A percentile compares a stretch with the other conserved stretches of the same genome.
Evolutionary conservation across 257 asterid genomes (phyloP).

Genomic region (Lantana camara): DNA sequence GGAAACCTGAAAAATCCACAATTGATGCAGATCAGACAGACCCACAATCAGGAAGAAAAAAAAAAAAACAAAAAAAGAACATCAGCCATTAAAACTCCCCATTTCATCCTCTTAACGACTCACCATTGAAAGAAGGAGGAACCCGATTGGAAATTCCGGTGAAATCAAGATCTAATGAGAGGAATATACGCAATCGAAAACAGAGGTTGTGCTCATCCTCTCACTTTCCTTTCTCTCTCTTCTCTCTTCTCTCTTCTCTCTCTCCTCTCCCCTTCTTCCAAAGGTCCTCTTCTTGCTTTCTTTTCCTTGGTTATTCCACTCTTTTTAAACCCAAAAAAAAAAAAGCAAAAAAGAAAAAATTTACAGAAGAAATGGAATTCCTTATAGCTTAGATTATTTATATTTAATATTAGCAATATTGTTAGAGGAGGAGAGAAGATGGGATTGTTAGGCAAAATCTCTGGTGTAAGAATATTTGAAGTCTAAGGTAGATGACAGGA

Average conservation of each 20-base stretch:
- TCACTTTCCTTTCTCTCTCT: slow-evolving; percentile 40
- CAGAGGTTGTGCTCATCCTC: slow-evolving; percentile 45
- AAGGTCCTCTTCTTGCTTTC: slow-evolving; percentile 51
- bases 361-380: slow-evolving; percentile 55
- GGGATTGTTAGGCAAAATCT: slow-evolving; percentile 41
- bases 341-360: slow-evolving; percentile 6
- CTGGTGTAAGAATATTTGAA: slow-evolving; percentile 58
- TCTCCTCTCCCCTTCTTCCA: slow-evolving; percentile 32
- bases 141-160: slow-evolving; percentile 30
- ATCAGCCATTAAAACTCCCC: slow-evolving; percentile 7
- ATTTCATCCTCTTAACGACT: background rate
- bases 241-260: slow-evolving; percentile 14
- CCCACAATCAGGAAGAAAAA: slow-evolving; percentile 10
- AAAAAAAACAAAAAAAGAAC: background rate
- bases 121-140: slow-evolving; percentile 35
- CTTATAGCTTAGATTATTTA: slow-evolving; percentile 40
- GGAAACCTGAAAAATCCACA: slow-evolving; percentile 30
- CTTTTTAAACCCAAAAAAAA: slow-evolving; percentile 25
- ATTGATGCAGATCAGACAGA: slow-evolving; percentile 31
- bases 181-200: slow-evolving; percentile 39
- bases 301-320: slow-evolving; percentile 66
- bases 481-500: slow-evolving; percentile 45
- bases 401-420: slow-evolving; percentile 21
- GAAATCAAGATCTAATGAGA: slow-evolving; percentile 46
- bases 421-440: slow-evolving; percentile 20